Conservation (phyloP, 345 rosid species). For the Microcos paniculata region DNA sequence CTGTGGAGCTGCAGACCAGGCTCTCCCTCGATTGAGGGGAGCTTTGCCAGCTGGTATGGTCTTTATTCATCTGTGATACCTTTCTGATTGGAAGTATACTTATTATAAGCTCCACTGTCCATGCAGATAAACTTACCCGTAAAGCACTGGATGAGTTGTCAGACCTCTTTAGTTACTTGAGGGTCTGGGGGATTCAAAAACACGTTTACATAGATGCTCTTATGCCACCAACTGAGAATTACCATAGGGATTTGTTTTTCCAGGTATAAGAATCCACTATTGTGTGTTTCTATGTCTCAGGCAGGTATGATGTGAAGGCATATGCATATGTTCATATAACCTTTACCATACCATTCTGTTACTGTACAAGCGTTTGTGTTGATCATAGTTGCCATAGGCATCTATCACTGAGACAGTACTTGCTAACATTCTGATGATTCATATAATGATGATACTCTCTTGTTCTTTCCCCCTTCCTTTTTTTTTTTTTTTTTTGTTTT, state of each 20-base stretch:
- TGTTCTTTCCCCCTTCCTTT: not conserved
- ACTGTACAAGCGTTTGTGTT: not conserved
- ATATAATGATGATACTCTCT: not conserved
- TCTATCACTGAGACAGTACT: not conserved
- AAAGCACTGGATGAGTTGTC: slow-evolving; percentile 92
- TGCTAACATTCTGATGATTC: not conserved
- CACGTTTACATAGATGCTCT: slow-evolving; percentile 75
- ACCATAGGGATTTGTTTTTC: slow-evolving; percentile 76
- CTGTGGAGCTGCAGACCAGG: slow-evolving; percentile 88
- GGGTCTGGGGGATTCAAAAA: slow-evolving; percentile 78
- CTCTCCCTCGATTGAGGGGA: slow-evolving; percentile 93
- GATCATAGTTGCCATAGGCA: not conserved
- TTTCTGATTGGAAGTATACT: not conserved
- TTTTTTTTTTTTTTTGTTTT: too few species aligned
- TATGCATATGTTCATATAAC: not conserved
- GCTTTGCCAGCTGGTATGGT: slow-evolving; percentile 82
- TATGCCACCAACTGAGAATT: slow-evolving; percentile 89
- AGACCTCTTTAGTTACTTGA: slow-evolving; percentile 70
- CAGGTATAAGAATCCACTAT: slow-evolving; percentile 48
- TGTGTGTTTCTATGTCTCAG: not conserved
- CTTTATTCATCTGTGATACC: not conserved
- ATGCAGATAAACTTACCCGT: slow-evolving; percentile 71
- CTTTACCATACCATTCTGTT: not conserved
- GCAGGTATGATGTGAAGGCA: not conserved
- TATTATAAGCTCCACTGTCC: slow-evolving; percentile 8